phyloP scores from a whole-genome alignment of 345 rosid genomes.

The Pelargonium nanum region DNA sequence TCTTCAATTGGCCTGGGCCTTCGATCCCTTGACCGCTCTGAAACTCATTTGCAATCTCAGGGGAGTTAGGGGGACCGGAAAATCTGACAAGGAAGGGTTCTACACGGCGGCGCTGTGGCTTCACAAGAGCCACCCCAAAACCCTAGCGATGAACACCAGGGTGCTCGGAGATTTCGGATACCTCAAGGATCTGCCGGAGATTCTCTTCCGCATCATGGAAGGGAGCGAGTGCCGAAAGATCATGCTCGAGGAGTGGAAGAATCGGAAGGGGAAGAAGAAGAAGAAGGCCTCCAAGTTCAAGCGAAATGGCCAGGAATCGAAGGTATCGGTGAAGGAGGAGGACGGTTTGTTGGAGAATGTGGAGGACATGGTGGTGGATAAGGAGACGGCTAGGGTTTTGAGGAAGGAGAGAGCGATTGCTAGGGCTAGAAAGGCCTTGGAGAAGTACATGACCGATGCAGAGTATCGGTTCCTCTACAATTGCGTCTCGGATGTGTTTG shows the following conservation, averaged over 20 bases:
- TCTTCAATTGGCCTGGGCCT: constrained; percentile 34
- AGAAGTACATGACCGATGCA: constrained; percentile 30
- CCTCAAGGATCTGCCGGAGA: constrained; percentile 56
- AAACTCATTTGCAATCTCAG: constrained; percentile 56
- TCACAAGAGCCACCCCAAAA: constrained; percentile 43
- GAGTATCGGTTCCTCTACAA: constrained; percentile 42
- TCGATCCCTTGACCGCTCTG: constrained; percentile 40
- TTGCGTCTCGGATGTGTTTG: constrained; percentile 42
- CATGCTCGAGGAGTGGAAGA: constrained; percentile 30
- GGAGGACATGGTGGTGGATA: constrained; percentile 28
- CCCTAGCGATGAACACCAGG: constrained; percentile 41
- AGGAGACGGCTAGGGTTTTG: constrained; percentile 29
- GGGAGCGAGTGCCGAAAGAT: constrained; percentile 32
- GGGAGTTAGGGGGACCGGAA: constrained; percentile 59
- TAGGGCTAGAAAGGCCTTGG: constrained; percentile 31
- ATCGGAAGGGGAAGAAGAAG: constrained; percentile 16
- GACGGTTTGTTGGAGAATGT: constrained; percentile 16
- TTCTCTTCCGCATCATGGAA: constrained; percentile 45
- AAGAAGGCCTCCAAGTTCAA: constrained; percentile 3
- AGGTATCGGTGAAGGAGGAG: not conserved
- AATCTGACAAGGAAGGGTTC: constrained; percentile 60
- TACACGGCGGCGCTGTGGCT: constrained; percentile 51
- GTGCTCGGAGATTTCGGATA: constrained; percentile 36
- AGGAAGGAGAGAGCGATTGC: constrained; percentile 26
- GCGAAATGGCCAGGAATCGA: not conserved